These are phyloP conservation scores for Neofusicoccum umdonicola DNA, from an alignment of 2,329 filamentous ascomycete genomes.

Conservation along the genomic window DNA sequence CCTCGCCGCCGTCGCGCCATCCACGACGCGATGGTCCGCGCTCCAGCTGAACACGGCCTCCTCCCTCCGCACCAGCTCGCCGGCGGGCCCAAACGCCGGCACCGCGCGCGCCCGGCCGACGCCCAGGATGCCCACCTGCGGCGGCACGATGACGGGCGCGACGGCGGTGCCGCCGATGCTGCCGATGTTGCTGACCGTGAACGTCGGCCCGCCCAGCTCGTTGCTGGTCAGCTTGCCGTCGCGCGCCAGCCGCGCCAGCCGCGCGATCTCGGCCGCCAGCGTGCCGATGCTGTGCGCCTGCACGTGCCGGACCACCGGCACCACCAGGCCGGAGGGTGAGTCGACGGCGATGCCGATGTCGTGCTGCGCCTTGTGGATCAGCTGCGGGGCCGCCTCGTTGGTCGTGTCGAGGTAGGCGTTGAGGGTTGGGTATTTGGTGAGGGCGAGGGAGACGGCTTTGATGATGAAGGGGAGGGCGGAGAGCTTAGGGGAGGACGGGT, in stretches of 20 bases:
- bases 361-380: constrained; percentile 79
- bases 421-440: constrained; percentile 78
- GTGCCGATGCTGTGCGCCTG: constrained; percentile 71
- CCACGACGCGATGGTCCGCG: constrained; percentile 89
- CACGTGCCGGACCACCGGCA: constrained; percentile 88
- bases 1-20: constrained; percentile 90
- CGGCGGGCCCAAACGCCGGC: constrained; percentile 67
- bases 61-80: constrained; percentile 67
- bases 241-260: constrained; percentile 70
- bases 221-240: constrained; percentile 70
- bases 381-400: constrained; percentile 57
- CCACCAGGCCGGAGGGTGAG: constrained; percentile 80
- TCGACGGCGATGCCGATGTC: constrained; percentile 97
- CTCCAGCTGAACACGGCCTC: constrained; percentile 94
- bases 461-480: constrained; percentile 93
- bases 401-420: constrained; percentile 77
- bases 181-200: constrained; percentile 95
- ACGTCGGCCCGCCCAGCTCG: constrained; percentile 83
- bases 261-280: constrained; percentile 72
- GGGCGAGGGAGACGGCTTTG: constrained; percentile 85
- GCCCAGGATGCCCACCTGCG: constrained; percentile 88
- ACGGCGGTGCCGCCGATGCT: constrained; percentile 92
- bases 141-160: constrained; percentile 84
- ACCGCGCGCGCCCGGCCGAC: constrained; percentile 77
- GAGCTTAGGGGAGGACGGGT: constrained; percentile 43